Conservation (phyloP, 2,329 filamentous ascomycete species). For the Fusarium staphyleae region DNA sequence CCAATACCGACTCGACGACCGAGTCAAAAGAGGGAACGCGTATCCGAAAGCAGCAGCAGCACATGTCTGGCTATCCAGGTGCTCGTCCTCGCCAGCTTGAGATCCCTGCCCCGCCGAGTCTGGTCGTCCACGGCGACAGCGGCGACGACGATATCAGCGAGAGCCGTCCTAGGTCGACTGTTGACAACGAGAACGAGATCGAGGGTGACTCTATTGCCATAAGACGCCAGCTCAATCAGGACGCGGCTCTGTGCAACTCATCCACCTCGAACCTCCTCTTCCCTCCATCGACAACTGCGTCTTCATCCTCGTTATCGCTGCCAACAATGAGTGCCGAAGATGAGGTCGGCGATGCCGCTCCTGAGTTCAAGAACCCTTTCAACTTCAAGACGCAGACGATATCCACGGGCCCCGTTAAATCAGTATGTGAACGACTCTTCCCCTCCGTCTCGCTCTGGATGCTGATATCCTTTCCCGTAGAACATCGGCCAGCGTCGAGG, state of each 20-base stretch:
- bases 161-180: conserved; percentile 2
- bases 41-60: conserved; percentile 26
- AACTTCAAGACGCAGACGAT: conserved; percentile 90
- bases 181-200: conserved; percentile 11
- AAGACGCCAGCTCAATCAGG: conserved; percentile 24
- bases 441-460: not conserved
- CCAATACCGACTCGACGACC: conserved; percentile 10
- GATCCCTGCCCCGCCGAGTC: conserved; percentile 37
- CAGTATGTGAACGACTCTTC: conserved; percentile 59
- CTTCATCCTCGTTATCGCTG: conserved; percentile 27
- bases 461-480: conserved; percentile 51
- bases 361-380: conserved; percentile 72
- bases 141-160: conserved; percentile 25
- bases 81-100: conserved; percentile 26
- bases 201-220: conserved; percentile 9
- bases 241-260: conserved; percentile 27
- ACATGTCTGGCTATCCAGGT: conserved; percentile 36
- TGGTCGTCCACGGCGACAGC: conserved; percentile 36
- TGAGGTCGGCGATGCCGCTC: conserved; percentile 24
- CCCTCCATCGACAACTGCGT: conserved; percentile 18
- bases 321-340: conserved; percentile 31
- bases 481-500: conserved; percentile 91
- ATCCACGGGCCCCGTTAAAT: conserved; percentile 77
- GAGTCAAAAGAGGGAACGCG: conserved; percentile 26
- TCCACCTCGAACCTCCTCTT: conserved; percentile 29